These are phyloP conservation scores for Nigrograna mackinnonii DNA, from an alignment of 2,329 filamentous ascomycete species.

Conservation along the genomic window DNA sequence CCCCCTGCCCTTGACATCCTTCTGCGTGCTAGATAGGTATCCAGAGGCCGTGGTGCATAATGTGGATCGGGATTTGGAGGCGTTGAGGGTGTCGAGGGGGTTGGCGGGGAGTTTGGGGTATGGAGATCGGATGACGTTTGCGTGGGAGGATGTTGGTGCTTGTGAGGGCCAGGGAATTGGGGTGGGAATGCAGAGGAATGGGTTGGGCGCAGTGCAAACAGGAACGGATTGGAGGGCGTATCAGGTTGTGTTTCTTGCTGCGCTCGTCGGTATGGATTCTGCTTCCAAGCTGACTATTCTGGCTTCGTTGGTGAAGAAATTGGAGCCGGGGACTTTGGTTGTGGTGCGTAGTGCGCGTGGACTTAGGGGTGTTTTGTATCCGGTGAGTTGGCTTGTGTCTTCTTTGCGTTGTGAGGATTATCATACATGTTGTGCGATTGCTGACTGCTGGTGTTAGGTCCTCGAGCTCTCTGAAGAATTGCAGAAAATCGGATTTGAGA, in stretches of 20 bases:
- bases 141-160: conserved; percentile 3
- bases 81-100: conserved; percentile 34
- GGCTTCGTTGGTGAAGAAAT: conserved; percentile 35
- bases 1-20: conserved; percentile 52
- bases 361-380: conserved; percentile 52
- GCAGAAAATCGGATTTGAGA: conserved; percentile 37
- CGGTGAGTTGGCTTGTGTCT: too few species aligned
- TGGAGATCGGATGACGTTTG: conserved; percentile 40
- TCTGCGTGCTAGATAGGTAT: conserved; percentile 47
- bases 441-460: conserved; percentile 31
- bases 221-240: conserved; percentile 33
- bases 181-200: background rate
- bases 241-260: conserved; percentile 56
- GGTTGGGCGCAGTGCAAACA: background rate
- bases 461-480: conserved; percentile 42
- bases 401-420: too few species aligned
- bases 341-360: conserved; percentile 51
- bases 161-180: too few species aligned
- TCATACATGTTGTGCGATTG: too few species aligned
- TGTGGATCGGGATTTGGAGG: conserved; percentile 44
- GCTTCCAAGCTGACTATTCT: conserved; percentile 48
- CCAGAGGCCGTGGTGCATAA: conserved; percentile 41
- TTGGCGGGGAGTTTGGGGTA: conserved; percentile 40
- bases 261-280: conserved; percentile 51
- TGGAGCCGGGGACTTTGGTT: conserved; percentile 50